A percentile compares a stretch with the other conserved stretches of the same genome.
These are phyloP conservation scores for Ophiocytium majus DNA, from an alignment of 352 stramenopile species.

Conservation along the genomic window DNA sequence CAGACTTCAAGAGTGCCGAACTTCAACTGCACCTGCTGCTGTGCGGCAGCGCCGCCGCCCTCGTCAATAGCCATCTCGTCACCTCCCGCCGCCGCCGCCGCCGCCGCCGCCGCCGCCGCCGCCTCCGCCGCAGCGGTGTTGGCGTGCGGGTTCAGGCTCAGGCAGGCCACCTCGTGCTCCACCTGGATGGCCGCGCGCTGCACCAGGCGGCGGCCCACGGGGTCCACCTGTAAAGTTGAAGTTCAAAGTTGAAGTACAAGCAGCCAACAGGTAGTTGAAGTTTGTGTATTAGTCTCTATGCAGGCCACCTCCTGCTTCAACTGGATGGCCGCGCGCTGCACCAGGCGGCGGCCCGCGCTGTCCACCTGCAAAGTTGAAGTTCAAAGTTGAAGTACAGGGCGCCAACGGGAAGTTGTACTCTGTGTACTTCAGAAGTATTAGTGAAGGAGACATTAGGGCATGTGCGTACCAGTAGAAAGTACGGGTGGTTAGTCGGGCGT, in stretches of 20 bases:
- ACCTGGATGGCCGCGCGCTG: constrained; percentile 36
- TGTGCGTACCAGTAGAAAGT: too few relatives aligned
- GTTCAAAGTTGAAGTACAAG: too few relatives aligned
- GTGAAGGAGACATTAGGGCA: too few relatives aligned
- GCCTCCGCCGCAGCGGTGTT: constrained; percentile 25
- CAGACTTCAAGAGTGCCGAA: too few relatives aligned
- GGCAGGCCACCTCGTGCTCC: constrained; percentile 46
- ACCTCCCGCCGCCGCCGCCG: background rate
- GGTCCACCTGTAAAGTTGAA: background rate
- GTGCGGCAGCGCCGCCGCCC: background rate
- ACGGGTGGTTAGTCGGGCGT: too few relatives aligned
- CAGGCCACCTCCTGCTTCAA: constrained; percentile 49
- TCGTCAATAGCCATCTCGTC: constrained; percentile 23
- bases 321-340: constrained; percentile 33
- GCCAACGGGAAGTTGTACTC: too few relatives aligned
- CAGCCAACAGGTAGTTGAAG: too few relatives aligned
- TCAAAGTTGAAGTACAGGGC: too few relatives aligned
- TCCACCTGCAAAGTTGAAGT: background rate
- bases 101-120: too few relatives aligned
- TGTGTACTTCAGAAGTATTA: constrained; percentile 34
- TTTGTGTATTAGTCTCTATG: too few relatives aligned
- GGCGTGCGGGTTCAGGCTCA: constrained; percentile 43
- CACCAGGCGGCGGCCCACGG: background rate
- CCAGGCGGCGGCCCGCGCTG: background rate
- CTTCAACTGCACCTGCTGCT: too few relatives aligned